Conservation (phyloP, 2,329 filamentous ascomycete species). For the Geoglossum cookeanum region DNA sequence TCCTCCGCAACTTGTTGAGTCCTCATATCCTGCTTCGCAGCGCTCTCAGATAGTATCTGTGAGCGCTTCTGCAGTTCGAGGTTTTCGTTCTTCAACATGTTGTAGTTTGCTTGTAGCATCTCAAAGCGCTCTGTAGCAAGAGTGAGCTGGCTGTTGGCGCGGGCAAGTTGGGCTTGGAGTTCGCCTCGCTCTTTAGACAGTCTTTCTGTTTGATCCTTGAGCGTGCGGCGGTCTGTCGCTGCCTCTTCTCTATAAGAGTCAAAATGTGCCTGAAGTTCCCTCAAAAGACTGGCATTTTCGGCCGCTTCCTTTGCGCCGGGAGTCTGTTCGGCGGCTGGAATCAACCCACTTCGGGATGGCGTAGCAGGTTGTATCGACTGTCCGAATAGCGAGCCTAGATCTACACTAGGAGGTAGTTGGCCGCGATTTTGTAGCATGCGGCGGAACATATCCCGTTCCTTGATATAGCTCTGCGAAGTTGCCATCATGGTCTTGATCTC, state of each 20-base stretch:
- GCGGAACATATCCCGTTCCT: constrained; percentile 93
- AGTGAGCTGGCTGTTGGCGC: constrained; percentile 59
- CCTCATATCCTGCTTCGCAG: constrained; percentile 74
- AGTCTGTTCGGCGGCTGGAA: constrained; percentile 18
- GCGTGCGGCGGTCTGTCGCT: constrained; percentile 55
- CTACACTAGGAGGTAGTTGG: constrained; percentile 36
- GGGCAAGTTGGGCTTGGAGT: constrained; percentile 65
- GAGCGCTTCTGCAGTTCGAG: constrained; percentile 68
- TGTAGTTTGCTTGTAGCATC: constrained; percentile 77
- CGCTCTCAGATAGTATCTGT: constrained; percentile 56
- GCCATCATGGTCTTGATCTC: constrained; percentile 66
- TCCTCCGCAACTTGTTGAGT: constrained; percentile 89
- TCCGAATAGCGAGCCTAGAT: constrained; percentile 51
- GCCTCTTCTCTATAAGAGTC: constrained; percentile 80
- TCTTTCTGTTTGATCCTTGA: constrained; percentile 70
- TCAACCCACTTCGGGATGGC: constrained; percentile 18
- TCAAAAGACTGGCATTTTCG: constrained; percentile 58
- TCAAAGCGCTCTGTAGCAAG: constrained; percentile 71
- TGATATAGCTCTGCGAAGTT: constrained; percentile 81
- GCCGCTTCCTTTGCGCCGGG: constrained; percentile 39
- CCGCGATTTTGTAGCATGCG: constrained; percentile 71
- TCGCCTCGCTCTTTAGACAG: constrained; percentile 66
- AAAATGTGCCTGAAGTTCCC: constrained; percentile 76
- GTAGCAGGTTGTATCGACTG: constrained; percentile 37
- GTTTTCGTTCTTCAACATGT: constrained; percentile 69